A percentile compares a stretch with the other conserved stretches of the same genome.
These are phyloP conservation scores for Hapsidospora chrysogenum DNA, from an alignment of 495 filamentous ascomycete species.

Conservation along the genomic window DNA sequence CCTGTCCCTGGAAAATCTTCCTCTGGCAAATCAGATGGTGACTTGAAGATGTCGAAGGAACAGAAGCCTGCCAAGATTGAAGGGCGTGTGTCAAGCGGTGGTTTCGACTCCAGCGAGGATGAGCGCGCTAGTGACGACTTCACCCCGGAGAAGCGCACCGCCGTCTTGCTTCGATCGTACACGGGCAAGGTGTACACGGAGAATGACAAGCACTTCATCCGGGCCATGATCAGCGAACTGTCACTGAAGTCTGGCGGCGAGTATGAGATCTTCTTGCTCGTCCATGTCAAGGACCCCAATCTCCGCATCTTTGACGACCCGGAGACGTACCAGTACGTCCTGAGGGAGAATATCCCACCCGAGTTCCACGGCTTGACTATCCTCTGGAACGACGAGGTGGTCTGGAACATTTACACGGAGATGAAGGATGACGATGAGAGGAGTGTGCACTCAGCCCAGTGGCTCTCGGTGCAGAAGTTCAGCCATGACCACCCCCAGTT, in stretches of 20 bases:
- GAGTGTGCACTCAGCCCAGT: conserved; percentile 31
- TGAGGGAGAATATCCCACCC: conserved; percentile 37
- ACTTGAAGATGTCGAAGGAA: not conserved
- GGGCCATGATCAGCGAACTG: conserved; percentile 58
- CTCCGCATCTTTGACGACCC: conserved; percentile 37
- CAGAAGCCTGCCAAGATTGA: not conserved
- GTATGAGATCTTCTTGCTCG: conserved; percentile 59
- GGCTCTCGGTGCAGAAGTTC: conserved; percentile 46
- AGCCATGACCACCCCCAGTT: conserved; percentile 52
- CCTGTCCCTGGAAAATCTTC: not conserved
- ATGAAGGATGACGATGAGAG: conserved; percentile 21
- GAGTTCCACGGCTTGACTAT: conserved; percentile 53
- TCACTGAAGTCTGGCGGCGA: conserved; percentile 56
- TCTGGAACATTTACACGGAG: conserved; percentile 41
- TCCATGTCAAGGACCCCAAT: conserved; percentile 49
- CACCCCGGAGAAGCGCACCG: conserved; percentile 35
- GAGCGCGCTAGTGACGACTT: not conserved
- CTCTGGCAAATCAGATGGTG: not conserved
- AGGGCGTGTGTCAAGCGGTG: not conserved
- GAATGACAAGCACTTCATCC: conserved; percentile 54
- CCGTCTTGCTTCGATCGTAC: conserved; percentile 52
- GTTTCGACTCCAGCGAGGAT: not conserved
- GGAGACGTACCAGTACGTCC: conserved; percentile 31
- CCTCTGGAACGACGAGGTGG: conserved; percentile 45
- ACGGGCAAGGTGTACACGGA: conserved; percentile 50